Conservation (phyloP, 1,284 basidiomycete genomes). For the Fomitopsis betulina region DNA sequence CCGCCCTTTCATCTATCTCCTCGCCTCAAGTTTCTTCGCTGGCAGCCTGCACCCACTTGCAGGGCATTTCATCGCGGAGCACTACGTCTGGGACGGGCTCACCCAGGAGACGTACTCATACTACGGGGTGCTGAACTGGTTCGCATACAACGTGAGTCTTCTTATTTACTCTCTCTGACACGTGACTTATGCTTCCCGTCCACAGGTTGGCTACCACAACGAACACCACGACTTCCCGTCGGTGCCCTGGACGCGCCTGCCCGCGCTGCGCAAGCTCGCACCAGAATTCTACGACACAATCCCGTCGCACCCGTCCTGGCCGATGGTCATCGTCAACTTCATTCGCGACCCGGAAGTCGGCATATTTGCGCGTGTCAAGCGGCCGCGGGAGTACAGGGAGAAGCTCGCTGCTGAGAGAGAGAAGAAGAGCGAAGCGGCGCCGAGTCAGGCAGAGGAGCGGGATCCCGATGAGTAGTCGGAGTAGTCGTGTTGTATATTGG, state of each 20-base stretch:
- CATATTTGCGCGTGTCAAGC: conserved; percentile 33
- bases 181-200: neutral
- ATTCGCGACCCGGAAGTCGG: conserved; percentile 88
- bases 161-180: neutral
- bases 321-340: conserved; percentile 92
- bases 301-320: conserved; percentile 89
- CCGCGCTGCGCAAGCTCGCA: conserved; percentile 76
- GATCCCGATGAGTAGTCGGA: neutral
- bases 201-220: conserved; percentile 93
- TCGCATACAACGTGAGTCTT: conserved; percentile 88
- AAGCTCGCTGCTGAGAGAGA: neutral
- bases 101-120: conserved; percentile 96
- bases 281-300: conserved; percentile 92
- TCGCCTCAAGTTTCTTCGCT: conserved; percentile 91
- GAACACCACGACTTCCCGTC: conserved; percentile 99
- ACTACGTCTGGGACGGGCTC: conserved; percentile 89
- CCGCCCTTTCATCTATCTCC: conserved; percentile 76
- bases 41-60: conserved; percentile 94
- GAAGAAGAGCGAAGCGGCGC: neutral
- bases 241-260: conserved; percentile 93
- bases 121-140: conserved; percentile 86
- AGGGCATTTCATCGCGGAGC: conserved; percentile 97
- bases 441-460: neutral
- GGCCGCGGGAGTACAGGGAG: conserved; percentile 13
- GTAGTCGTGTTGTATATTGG: no score